These are phyloP conservation scores for Yarrowia alimentaria DNA, from an alignment of 805 yeast species.

Conservation along the genomic window DNA sequence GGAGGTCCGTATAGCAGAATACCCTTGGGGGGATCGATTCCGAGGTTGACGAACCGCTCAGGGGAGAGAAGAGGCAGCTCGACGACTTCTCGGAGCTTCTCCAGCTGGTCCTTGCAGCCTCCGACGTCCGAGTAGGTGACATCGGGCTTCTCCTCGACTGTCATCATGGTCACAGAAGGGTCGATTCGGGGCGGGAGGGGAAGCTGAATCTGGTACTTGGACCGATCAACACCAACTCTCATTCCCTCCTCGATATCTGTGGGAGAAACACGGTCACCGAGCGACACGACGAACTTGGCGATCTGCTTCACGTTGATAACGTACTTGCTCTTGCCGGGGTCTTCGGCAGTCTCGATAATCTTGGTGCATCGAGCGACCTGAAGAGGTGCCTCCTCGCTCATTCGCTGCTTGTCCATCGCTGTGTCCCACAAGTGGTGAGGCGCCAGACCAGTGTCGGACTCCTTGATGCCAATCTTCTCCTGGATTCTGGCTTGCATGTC, in stretches of 20 bases:
- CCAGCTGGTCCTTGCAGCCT: conserved; percentile 98
- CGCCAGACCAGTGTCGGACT: conserved; percentile 96
- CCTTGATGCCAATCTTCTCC: conserved; percentile 81
- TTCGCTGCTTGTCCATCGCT: conserved; percentile 89
- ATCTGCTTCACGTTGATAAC: conserved; percentile 96
- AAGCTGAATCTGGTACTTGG: conserved; percentile 92
- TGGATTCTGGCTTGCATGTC: conserved; percentile 82
- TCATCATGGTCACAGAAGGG: conserved; percentile 99
- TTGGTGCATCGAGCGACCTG: conserved; percentile 99
- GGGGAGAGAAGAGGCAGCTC: conserved; percentile 92
- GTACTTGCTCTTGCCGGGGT: conserved; percentile 85
- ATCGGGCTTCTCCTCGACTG: conserved; percentile 97
- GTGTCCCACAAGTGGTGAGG: conserved; percentile 98
- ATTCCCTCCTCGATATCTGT: conserved; percentile 99
- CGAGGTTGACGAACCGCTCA: conserved; percentile 92
- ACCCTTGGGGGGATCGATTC: conserved; percentile 99
- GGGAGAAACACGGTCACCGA: conserved; percentile 96
- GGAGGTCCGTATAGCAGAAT: conserved; percentile 96
- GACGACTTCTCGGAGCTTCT: conserved; percentile 92
- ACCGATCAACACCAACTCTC: conserved; percentile 99
- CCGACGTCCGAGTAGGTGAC: conserved; percentile 98
- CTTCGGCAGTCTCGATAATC: conserved; percentile 60
- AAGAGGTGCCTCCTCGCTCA: conserved; percentile 90
- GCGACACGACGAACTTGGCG: conserved; percentile 94
- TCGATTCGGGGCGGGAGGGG: conserved; percentile 98